Evolutionary conservation across 1,284 basidiomycete genomes (phyloP).

Genomic region (Flammula alnicola): DNA sequence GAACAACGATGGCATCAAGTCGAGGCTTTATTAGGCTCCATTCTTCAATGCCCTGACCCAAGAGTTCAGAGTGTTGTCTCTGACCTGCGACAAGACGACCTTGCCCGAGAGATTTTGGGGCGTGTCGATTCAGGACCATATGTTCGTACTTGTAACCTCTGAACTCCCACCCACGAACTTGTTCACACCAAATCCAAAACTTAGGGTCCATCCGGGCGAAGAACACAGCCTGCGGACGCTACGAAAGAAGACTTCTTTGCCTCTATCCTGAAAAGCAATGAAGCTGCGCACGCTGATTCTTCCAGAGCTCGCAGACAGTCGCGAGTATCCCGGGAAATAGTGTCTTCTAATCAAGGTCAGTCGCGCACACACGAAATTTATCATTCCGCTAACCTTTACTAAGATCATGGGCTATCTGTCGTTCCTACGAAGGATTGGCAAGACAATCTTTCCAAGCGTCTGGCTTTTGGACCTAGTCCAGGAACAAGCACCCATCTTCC

Average conservation of each 20-base stretch:
- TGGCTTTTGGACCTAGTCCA: conserved; percentile 40
- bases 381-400: conserved; percentile 4
- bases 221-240: conserved; percentile 51
- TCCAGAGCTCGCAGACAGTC: conserved; percentile 75
- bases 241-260: conserved; percentile 75
- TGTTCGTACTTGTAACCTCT: conserved; percentile 42
- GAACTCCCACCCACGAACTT: neutral
- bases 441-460: conserved; percentile 63
- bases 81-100: conserved; percentile 70
- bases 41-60: conserved; percentile 75
- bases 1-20: conserved; percentile 90
- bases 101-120: conserved; percentile 72
- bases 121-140: conserved; percentile 80
- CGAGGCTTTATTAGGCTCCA: conserved; percentile 79
- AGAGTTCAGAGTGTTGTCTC: conserved; percentile 70
- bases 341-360: conserved; percentile 67
- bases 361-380: neutral
- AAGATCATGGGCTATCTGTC: conserved; percentile 63
- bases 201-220: conserved; percentile 68
- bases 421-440: conserved; percentile 80
- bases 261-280: conserved; percentile 67
- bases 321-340: conserved; percentile 74
- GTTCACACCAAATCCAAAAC: conserved; percentile 18
- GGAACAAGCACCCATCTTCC: conserved; percentile 21
- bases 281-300: conserved; percentile 53